These are phyloP conservation scores for Chloris gayana DNA, from an alignment of 176 grass and related monocot species.

Conservation along the genomic window DNA sequence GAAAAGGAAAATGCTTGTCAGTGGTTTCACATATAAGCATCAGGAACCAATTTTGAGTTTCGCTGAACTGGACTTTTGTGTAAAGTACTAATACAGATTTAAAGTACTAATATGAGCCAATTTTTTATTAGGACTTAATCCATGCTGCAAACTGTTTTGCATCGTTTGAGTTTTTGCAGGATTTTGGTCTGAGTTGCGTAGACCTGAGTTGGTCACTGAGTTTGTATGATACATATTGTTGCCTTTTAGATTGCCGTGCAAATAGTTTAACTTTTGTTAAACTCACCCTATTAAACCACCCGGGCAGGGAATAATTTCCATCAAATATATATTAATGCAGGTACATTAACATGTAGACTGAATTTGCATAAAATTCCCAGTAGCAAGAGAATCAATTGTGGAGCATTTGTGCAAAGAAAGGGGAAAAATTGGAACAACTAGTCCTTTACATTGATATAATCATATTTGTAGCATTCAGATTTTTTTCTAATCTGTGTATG, in stretches of 20 bases:
- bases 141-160: neutral
- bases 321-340: neutral
- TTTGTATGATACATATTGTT: neutral
- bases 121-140: neutral
- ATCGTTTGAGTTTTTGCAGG: neutral
- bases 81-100: conserved; percentile 17
- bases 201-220: neutral
- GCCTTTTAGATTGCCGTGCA: conserved; percentile 2
- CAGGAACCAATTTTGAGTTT: conserved; percentile 13
- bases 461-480: neutral
- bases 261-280: neutral
- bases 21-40: neutral
- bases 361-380: neutral
- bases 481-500: neutral
- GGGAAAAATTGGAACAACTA: neutral
- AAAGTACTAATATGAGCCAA: neutral
- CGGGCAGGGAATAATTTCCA: too few relatives aligned
- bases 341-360: neutral
- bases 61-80: conserved; percentile 1
- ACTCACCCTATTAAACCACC: neutral
- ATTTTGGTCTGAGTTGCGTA: conserved; percentile 28
- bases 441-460: conserved; percentile 27
- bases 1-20: conserved; percentile 20
- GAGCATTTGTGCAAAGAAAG: neutral
- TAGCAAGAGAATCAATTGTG: neutral